These are phyloP conservation scores for Coemansia sp. DNA, from an alignment of 192 early-diverging fungal genomes.

Conservation along the genomic window DNA sequence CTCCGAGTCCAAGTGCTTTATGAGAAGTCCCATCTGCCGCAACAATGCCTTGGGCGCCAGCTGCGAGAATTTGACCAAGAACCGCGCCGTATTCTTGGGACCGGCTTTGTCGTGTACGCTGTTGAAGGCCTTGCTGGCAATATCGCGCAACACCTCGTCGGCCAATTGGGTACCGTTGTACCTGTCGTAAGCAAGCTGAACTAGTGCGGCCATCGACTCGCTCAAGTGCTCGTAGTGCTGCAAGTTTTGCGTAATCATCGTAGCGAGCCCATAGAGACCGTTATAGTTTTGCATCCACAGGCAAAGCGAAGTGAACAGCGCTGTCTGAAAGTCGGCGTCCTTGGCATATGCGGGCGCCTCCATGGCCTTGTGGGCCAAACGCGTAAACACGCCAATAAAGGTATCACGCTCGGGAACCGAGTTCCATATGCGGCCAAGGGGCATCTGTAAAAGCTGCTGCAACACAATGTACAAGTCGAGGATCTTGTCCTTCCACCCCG, in stretches of 20 bases:
- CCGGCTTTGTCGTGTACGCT: conserved; percentile 70
- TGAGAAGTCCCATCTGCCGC: conserved; percentile 86
- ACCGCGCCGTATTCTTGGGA: conserved; percentile 82
- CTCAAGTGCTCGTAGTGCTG: conserved; percentile 83
- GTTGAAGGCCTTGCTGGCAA: conserved; percentile 63
- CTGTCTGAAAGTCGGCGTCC: conserved; percentile 58
- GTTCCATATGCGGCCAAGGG: conserved; percentile 65
- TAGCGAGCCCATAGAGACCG: conserved; percentile 71
- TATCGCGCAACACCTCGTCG: conserved; percentile 72
- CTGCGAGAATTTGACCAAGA: conserved; percentile 82
- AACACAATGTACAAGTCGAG: conserved; percentile 38
- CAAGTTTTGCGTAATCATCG: conserved; percentile 77
- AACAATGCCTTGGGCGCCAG: conserved; percentile 77
- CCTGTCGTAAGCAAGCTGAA: conserved; percentile 62
- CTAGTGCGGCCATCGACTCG: conserved; percentile 79
- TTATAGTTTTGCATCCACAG: conserved; percentile 79
- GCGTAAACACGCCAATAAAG: conserved; percentile 67
- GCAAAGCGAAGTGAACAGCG: conserved; percentile 69
- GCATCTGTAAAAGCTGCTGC: conserved; percentile 47
- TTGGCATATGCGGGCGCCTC: conserved; percentile 77
- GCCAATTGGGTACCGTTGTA: conserved; percentile 68
- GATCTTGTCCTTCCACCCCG: conserved; percentile 49
- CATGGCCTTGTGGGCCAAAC: conserved; percentile 74
- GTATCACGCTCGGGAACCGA: conserved; percentile 56
- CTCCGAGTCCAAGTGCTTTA: conserved; percentile 85